Conservation (phyloP, 352 stramenopile species). For the Phytophthora lateralis region DNA sequence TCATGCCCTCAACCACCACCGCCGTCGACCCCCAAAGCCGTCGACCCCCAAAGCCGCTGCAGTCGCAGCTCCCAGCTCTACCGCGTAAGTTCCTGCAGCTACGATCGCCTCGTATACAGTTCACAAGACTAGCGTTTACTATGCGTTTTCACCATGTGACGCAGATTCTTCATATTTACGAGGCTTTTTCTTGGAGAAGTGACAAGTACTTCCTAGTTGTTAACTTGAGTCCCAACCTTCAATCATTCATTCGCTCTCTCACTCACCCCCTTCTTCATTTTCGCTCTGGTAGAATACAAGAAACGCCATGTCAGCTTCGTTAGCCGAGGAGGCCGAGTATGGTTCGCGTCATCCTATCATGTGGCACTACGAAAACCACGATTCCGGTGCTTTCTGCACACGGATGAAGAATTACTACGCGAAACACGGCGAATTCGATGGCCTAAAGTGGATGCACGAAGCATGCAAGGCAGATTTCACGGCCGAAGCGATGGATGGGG, state of each 20-base stretch:
- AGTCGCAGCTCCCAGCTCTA: no score
- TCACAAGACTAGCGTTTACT: no score
- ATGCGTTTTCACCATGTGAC: no score
- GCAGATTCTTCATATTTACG: background rate
- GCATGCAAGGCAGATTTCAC: slow-evolving; percentile 3
- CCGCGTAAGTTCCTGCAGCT: no score
- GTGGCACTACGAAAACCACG: slow-evolving; percentile 11
- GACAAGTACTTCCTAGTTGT: background rate
- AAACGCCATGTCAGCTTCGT: background rate
- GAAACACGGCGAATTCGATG: slow-evolving; percentile 3
- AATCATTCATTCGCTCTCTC: background rate
- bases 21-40: no score
- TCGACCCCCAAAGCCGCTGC: no score
- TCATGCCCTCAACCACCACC: no score
- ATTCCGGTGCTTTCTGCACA: slow-evolving; percentile 2
- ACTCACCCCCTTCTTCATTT: background rate
- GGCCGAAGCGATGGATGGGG: slow-evolving; percentile 20
- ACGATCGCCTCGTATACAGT: no score
- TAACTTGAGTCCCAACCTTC: background rate
- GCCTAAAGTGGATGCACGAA: slow-evolving; percentile 18
- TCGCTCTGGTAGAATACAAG: background rate
- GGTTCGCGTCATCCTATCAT: background rate
- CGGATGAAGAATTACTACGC: slow-evolving; percentile 17
- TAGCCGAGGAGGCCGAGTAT: background rate
- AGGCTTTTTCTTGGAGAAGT: background rate